A percentile compares a stretch with the other conserved stretches of the same genome.
Conservation (phyloP, 2,329 filamentous ascomycete species). For the Microdochium trichocladiopsis region DNA sequence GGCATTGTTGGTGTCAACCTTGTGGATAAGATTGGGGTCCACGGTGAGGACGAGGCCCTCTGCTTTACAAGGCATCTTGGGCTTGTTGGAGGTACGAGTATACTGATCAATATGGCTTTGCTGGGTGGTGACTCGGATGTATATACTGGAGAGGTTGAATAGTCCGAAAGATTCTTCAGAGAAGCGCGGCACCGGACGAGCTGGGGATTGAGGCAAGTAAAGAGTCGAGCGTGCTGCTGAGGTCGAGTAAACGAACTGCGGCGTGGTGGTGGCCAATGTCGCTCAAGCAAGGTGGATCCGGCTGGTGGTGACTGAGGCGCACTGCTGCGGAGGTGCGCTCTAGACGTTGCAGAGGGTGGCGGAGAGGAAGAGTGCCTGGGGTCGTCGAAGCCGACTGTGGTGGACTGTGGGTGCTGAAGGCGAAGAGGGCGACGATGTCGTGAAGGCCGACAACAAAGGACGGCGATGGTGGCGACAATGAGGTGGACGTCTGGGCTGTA, state of each 20-base stretch:
- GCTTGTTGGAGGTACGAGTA: neutral
- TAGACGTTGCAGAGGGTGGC: neutral
- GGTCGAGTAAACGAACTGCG: neutral
- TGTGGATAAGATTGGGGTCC: constrained; percentile 85
- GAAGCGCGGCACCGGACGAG: neutral
- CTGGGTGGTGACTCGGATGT: constrained; percentile 14
- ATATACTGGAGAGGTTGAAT: neutral
- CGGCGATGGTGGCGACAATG: neutral
- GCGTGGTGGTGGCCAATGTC: neutral
- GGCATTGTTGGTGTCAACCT: constrained; percentile 87
- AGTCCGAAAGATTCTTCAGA: neutral
- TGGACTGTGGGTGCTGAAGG: neutral
- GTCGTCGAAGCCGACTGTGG: neutral
- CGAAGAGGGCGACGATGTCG: neutral
- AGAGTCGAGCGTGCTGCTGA: neutral
- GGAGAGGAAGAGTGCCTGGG: neutral
- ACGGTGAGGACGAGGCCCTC: constrained; percentile 84
- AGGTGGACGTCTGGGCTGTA: neutral
- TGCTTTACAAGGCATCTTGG: constrained; percentile 72
- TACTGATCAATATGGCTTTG: constrained; percentile 10
- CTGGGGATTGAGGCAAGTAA: neutral
- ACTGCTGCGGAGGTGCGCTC: neutral
- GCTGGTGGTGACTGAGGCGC: neutral
- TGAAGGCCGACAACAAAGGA: neutral
- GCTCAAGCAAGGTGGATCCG: neutral